Evolutionary conservation across 2,329 filamentous ascomycete genomes (phyloP).

Genomic region (Lachnum nothofagi): DNA sequence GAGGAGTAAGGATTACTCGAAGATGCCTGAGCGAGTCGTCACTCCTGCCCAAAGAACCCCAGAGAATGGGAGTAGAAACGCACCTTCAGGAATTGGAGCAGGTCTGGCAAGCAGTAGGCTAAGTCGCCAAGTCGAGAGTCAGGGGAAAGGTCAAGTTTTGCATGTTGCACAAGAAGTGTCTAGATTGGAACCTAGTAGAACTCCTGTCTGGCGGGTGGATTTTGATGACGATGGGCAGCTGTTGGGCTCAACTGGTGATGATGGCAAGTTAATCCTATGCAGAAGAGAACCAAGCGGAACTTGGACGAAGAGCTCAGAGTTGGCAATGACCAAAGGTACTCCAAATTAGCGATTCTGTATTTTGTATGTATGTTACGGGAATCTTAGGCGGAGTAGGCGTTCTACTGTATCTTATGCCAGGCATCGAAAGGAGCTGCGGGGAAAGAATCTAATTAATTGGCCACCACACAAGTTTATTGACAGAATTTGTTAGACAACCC

Average conservation of each 20-base stretch:
- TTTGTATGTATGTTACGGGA: background rate
- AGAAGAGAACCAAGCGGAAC: slow-evolving; percentile 41
- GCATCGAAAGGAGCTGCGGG: too few species aligned
- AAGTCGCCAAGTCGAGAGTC: slow-evolving; percentile 41
- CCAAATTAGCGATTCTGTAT: background rate
- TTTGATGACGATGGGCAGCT: slow-evolving; percentile 69
- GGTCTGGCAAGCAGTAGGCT: slow-evolving; percentile 42
- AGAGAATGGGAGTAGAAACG: slow-evolving; percentile 30
- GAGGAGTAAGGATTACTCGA: slow-evolving; percentile 31
- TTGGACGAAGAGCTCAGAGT: slow-evolving; percentile 31
- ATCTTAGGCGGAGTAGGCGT: background rate
- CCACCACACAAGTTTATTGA: background rate
- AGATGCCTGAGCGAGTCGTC: slow-evolving; percentile 21
- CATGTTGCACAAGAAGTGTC: slow-evolving; percentile 61
- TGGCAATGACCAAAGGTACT: slow-evolving; percentile 25
- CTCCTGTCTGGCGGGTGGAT: slow-evolving; percentile 69
- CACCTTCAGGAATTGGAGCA: slow-evolving; percentile 49
- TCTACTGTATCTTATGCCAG: background rate
- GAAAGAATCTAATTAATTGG: too few species aligned
- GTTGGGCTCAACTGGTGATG: slow-evolving; percentile 70
- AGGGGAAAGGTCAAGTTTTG: slow-evolving; percentile 55
- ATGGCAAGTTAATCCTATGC: slow-evolving; percentile 61
- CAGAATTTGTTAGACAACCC: background rate
- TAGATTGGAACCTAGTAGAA: slow-evolving; percentile 61
- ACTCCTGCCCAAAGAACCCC: slow-evolving; percentile 24